Conservation (phyloP, 805 yeast species). For the Ogataea nonfermentans region DNA sequence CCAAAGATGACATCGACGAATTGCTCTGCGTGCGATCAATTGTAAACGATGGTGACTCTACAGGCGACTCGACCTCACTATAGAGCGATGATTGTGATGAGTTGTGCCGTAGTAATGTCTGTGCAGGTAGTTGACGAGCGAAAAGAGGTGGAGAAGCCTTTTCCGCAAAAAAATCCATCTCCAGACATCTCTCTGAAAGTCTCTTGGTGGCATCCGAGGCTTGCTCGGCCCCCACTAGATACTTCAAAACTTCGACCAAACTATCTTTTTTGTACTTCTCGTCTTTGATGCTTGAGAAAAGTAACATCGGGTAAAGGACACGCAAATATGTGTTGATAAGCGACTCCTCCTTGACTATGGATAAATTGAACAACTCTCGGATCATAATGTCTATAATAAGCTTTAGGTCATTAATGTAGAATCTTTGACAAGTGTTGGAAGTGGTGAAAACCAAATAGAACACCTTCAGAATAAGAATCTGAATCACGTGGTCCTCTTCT, state of each 20-base stretch:
- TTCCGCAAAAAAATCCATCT: slow-evolving; percentile 20
- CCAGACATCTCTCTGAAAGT: slow-evolving; percentile 39
- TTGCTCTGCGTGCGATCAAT: slow-evolving; percentile 13
- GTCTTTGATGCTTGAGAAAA: slow-evolving; percentile 57
- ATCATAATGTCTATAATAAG: slow-evolving; percentile 81
- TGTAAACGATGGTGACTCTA: slow-evolving; percentile 11
- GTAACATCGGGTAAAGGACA: slow-evolving; percentile 68
- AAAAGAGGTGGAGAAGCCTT: neutral
- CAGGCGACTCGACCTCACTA: slow-evolving; percentile 18
- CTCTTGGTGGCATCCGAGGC: slow-evolving; percentile 39
- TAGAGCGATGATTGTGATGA: slow-evolving; percentile 19
- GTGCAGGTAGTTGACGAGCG: slow-evolving; percentile 1
- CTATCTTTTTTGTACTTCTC: slow-evolving; percentile 59
- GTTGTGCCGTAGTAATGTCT: slow-evolving; percentile 7
- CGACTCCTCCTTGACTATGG: slow-evolving; percentile 51
- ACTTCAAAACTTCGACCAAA: slow-evolving; percentile 48
- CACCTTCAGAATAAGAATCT: slow-evolving; percentile 75
- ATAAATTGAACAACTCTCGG: slow-evolving; percentile 71
- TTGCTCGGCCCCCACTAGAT: slow-evolving; percentile 42
- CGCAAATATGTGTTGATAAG: slow-evolving; percentile 70
- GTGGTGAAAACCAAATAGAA: slow-evolving; percentile 72
- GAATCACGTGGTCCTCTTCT: slow-evolving; percentile 65
- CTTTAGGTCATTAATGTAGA: slow-evolving; percentile 80
- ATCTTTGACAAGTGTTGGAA: slow-evolving; percentile 58
- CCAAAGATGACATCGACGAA: slow-evolving; percentile 19